Conservation (phyloP, 176 grass and related monocot species). For the Avena sativa region DNA sequence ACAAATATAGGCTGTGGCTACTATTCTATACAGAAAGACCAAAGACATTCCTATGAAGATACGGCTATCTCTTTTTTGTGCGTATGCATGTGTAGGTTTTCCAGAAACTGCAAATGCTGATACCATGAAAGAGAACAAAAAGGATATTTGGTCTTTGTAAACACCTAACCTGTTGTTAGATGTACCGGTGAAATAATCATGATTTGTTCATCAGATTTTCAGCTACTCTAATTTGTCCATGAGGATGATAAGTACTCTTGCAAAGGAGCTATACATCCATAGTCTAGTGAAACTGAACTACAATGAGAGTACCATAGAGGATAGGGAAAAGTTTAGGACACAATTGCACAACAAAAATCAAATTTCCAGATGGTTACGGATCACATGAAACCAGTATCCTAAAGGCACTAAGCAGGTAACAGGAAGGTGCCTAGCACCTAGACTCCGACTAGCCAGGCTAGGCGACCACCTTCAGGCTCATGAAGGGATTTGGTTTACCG, state of each 20-base stretch:
- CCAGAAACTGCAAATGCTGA: not conserved
- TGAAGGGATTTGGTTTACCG: too few species aligned
- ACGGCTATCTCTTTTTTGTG: not conserved
- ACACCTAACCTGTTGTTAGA: conserved; percentile 10
- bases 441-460: not conserved
- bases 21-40: conserved; percentile 6
- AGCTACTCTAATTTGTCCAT: conserved; percentile 4
- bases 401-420: not conserved
- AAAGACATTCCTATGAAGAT: not conserved
- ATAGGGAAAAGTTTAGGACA: not conserved
- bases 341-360: not conserved
- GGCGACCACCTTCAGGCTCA: not conserved
- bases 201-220: conserved; percentile 9
- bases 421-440: not conserved
- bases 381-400: not conserved
- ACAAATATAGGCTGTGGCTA: not conserved
- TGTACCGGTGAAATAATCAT: not conserved
- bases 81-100: not conserved
- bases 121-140: conserved; percentile 18
- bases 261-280: conserved; percentile 13
- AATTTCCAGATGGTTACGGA: not conserved
- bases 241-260: not conserved
- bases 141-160: not conserved
- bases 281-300: conserved; percentile 15
- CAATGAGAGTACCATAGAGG: not conserved